Conservation (phyloP, 2,329 filamentous ascomycete genomes). For the Dactylonectria macrodidyma region DNA sequence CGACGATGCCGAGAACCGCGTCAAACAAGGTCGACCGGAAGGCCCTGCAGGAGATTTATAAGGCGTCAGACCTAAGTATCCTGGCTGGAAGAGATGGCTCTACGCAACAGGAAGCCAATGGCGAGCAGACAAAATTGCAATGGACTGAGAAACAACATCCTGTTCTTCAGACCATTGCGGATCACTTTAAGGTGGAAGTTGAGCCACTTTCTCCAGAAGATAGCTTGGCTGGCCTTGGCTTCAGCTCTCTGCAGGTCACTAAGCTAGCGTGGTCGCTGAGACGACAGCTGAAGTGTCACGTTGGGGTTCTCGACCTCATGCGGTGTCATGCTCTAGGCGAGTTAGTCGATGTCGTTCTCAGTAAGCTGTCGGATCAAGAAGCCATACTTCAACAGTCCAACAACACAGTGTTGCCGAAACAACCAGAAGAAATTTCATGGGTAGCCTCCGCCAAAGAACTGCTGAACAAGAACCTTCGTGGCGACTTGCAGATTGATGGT, state of each 20-base stretch:
- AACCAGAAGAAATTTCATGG: constrained; percentile 24
- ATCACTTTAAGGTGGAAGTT: constrained; percentile 26
- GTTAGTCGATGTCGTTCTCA: constrained; percentile 37
- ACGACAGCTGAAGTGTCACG: constrained; percentile 30
- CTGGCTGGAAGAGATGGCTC: constrained; percentile 1
- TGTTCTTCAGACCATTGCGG: constrained; percentile 31
- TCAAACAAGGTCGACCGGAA: constrained; percentile 53
- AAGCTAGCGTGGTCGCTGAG: constrained; percentile 44
- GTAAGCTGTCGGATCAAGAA: constrained; percentile 3
- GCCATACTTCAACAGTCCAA: neutral
- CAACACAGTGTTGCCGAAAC: neutral
- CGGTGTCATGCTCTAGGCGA: constrained; percentile 41
- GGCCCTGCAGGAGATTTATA: constrained; percentile 44
- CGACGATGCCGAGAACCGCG: constrained; percentile 51
- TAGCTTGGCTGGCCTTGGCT: constrained; percentile 42
- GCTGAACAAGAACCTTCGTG: constrained; percentile 32
- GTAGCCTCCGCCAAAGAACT: constrained; percentile 24
- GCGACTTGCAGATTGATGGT: constrained; percentile 26
- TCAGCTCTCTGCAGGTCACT: constrained; percentile 44
- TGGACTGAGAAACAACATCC: constrained; percentile 30
- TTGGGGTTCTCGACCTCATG: constrained; percentile 45
- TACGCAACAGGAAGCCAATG: neutral
- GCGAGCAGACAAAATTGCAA: constrained; percentile 11
- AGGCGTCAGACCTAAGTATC: constrained; percentile 31
- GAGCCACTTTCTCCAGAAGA: constrained; percentile 34